Base-by-base conservation (phyloP, 2,329 filamentous ascomycete genomes). In the Trichoderma semiorbis region DNA sequence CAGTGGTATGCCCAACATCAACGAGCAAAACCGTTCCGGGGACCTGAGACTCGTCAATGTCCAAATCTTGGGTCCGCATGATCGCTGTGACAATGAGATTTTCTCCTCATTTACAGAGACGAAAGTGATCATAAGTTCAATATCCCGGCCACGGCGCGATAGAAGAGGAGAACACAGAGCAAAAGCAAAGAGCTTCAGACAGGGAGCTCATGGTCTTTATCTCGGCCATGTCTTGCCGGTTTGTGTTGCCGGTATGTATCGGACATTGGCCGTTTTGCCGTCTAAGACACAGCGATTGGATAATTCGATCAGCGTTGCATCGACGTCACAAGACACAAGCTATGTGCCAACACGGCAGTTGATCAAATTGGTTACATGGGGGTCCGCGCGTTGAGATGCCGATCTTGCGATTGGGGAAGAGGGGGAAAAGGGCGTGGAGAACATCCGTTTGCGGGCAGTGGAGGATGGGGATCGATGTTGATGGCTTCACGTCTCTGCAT, bases 11-110 rank as follows among this genome's bases (percentile, higher is more conserved):
- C 39, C 82, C 75, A 3, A 83, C 66, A 64, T 84, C 82, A 6
- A 84, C 78, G 11, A 84, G 78, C 70, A 82, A 80, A 39, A 84
- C 80, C 0, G 82, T 84, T 2, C 82, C 83, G 0, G 83, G 83
- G 21, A 83, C 71, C 43, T 73, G 70, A 16, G 74, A 67, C 30
- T 43, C 62, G 32, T 72, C 73, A 6, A 73, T 61, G n/a, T 69
- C 69, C 3, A 18, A 10, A 16, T 36, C 65, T 14, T 43, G 30
- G 21, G 18, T 24, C 58, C 14, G 43, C 68, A 70, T 70, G 26
- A n/a, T 50, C 1, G 2, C 12, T 21, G 32, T 16, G 12, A 5
- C 18, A 12, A 18, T 60, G 3, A 6, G 18, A 10, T 50, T 50
- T 14, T 34, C 36, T 28, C n/a, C 26, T n/a, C 8, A 7, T 5